Base-by-base conservation (phyloP, 345 rosid species). In the Camelina hispida region DNA sequence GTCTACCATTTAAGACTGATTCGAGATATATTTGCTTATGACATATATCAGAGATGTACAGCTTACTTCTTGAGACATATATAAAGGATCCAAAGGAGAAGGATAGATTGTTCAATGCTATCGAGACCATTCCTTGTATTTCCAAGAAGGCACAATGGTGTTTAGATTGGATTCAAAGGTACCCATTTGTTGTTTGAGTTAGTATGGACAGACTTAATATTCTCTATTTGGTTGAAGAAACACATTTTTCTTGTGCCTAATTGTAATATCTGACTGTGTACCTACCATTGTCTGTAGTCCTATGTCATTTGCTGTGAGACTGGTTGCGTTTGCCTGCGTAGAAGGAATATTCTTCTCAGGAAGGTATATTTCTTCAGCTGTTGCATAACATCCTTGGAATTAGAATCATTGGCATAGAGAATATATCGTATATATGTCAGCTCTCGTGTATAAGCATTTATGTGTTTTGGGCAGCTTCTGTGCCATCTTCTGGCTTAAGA, bases 301-400 rank as follows among this genome's bases (percentile, higher is more conserved):
- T 78, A 69, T 78, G 61, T 82, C 87, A 2, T 91, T 91, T 80
- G 90, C 91, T 4, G 91, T 87, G 77, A 83, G 97, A 78, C 86
- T 94, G 17, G 85, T 93, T 76, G 97, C 93, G 71, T 93, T 93
- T 80, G 91, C 97, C 34, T 89, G 98, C 42, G 79, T 94, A 9
- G 97, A 94, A 83, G 97, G 96, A 69, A 89, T 94, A 55, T 91
- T 91, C 80, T 94, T 91, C 83, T 91, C 97, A 0, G 98, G 96
- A 77, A 93, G 98, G 97, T 91, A 86, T 61, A n/a, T 10, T 18
- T 18, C 17, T 15, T 11, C 3, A 8, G 71, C 16, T 71, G 13
- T 20, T 68, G 61, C 23, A 10, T 65, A 4, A 22, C 0, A n/a
- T 40, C 4, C 1, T 62, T 23, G 11, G 32, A 61, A 3, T 62